A percentile compares a stretch with the other conserved stretches of the same genome.
phyloP scores from a whole-genome alignment of 148 eudicot genomes.

The Agrostemma githago region DNA sequence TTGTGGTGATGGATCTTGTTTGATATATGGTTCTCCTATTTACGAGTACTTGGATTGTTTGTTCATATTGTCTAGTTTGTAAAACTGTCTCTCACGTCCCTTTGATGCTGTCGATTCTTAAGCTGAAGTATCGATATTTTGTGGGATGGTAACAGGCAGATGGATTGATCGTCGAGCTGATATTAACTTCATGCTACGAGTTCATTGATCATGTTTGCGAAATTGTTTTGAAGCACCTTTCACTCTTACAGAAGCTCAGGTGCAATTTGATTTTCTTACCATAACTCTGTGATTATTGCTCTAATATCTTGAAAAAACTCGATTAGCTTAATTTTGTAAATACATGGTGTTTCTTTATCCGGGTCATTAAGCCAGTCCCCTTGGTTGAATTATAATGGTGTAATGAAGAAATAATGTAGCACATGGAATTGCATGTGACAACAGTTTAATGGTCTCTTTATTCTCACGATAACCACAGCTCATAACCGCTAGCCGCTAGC shows the following conservation, averaged over 20 bases:
- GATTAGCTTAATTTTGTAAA: neutral
- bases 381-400: neutral
- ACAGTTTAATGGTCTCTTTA: too few species aligned
- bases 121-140: neutral
- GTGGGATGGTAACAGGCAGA: slow-evolving; percentile 66
- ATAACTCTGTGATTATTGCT: neutral
- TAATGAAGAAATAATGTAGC: too few species aligned
- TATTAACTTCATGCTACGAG: slow-evolving; percentile 67
- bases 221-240: slow-evolving; percentile 69
- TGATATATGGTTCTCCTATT: neutral
- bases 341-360: slow-evolving; percentile 2
- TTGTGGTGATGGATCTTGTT: neutral
- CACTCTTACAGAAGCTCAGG: slow-evolving; percentile 85
- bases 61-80: neutral
- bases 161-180: slow-evolving; percentile 61
- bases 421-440: too few species aligned
- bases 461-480: too few species aligned
- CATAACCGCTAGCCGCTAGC: too few species aligned
- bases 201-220: slow-evolving; percentile 86
- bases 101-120: neutral
- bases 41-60: neutral
- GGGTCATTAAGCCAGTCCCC: neutral
- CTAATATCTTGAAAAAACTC: neutral
- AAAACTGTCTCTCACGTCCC: neutral
- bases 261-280: slow-evolving; percentile 27